These are phyloP conservation scores for Hypoxylon sp. DNA, from an alignment of 2,329 filamentous ascomycete genomes.

Conservation along the genomic window DNA sequence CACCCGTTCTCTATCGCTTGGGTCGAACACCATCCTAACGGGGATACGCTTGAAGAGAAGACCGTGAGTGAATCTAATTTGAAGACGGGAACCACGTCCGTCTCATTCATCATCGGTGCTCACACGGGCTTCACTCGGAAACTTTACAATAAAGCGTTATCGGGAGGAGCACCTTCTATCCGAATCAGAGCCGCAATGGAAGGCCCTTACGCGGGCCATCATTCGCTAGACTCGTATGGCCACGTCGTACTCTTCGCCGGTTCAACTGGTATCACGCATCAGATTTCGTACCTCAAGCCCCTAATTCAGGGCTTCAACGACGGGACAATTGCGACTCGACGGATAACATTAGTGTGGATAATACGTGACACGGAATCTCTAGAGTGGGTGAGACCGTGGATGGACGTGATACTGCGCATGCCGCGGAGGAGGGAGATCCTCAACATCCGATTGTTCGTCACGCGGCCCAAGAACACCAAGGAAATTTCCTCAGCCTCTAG, in stretches of 20 bases:
- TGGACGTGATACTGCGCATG: slow-evolving; percentile 81
- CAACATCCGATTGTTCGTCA: slow-evolving; percentile 90
- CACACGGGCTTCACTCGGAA: slow-evolving; percentile 90
- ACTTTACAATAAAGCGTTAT: slow-evolving; percentile 79
- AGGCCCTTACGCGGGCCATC: slow-evolving; percentile 88
- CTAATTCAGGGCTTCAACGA: slow-evolving; percentile 78
- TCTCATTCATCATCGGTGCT: slow-evolving; percentile 89
- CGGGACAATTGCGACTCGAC: slow-evolving; percentile 83
- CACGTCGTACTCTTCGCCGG: slow-evolving; percentile 92
- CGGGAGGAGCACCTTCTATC: slow-evolving; percentile 67
- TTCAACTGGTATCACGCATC: slow-evolving; percentile 95
- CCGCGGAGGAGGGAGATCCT: slow-evolving; percentile 86
- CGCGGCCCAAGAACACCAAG: slow-evolving; percentile 85
- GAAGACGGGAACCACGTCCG: slow-evolving; percentile 62
- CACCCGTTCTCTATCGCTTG: slow-evolving; percentile 87
- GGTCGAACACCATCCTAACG: slow-evolving; percentile 70
- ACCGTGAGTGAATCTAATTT: slow-evolving; percentile 47
- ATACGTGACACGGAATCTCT: slow-evolving; percentile 90
- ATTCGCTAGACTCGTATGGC: slow-evolving; percentile 91
- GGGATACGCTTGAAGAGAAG: slow-evolving; percentile 59
- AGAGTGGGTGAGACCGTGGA: slow-evolving; percentile 94
- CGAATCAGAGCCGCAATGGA: slow-evolving; percentile 83
- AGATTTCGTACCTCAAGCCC: slow-evolving; percentile 88
- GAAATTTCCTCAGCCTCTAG: slow-evolving; percentile 82
- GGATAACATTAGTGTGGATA: slow-evolving; percentile 90